Conservation (phyloP, 2,329 filamentous ascomycete genomes). For the Fusarium chaquense region DNA sequence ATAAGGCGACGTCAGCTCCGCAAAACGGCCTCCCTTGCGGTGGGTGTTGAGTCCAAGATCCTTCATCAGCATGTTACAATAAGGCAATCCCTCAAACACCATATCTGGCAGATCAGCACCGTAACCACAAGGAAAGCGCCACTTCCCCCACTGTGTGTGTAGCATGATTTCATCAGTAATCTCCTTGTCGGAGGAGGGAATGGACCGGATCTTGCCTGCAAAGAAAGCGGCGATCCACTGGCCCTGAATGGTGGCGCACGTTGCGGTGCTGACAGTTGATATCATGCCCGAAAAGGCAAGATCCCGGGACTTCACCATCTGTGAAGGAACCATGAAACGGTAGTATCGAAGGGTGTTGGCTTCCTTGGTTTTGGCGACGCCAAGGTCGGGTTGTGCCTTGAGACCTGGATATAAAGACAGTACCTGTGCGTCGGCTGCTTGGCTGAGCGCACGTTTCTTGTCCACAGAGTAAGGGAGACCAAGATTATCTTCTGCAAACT, state of each 20-base stretch:
- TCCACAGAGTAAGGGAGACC: conserved; percentile 29
- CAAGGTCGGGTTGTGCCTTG: conserved; percentile 39
- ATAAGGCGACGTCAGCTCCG: conserved; percentile 39
- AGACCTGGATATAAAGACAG: conserved; percentile 37
- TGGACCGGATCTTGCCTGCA: conserved; percentile 58
- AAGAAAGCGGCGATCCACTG: conserved; percentile 71
- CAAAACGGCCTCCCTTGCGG: conserved; percentile 24
- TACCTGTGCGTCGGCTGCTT: conserved; percentile 37
- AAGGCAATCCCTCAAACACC: conserved; percentile 79
- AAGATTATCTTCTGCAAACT: conserved; percentile 50
- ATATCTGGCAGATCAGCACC: conserved; percentile 74
- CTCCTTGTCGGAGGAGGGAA: conserved; percentile 51
- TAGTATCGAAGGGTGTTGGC: conserved; percentile 44
- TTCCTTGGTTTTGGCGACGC: conserved; percentile 34
- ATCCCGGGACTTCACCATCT: conserved; percentile 37
- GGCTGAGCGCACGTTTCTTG: conserved; percentile 15
- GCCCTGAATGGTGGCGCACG: conserved; percentile 55
- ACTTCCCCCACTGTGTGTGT: conserved; percentile 74
- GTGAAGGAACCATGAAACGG: conserved; percentile 46
- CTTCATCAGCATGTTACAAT: conserved; percentile 65
- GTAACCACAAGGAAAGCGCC: conserved; percentile 76
- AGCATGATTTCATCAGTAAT: conserved; percentile 69
- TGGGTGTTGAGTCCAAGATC: conserved; percentile 70
- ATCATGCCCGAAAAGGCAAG: conserved; percentile 53
- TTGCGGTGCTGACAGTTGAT: conserved; percentile 50